A percentile compares a stretch with the other conserved stretches of the same genome.
These are phyloP conservation scores for Brettanomyces anomalus DNA, from an alignment of 805 yeast genomes.

Conservation along the genomic window DNA sequence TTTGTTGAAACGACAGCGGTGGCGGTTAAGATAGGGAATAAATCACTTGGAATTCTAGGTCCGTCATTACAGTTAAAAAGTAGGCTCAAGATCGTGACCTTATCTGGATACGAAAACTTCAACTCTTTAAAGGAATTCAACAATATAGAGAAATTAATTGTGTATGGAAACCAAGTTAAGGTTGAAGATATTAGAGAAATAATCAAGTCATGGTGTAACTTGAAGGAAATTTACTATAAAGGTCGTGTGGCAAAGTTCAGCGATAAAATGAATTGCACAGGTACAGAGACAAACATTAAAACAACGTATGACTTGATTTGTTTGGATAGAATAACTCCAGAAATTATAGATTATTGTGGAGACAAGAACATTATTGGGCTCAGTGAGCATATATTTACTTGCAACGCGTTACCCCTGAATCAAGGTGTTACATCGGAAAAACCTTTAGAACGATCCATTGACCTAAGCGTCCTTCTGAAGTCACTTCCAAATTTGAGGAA, in stretches of 20 bases:
- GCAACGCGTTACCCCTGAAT: no score
- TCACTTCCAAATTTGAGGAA: background rate
- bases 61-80: conserved; percentile 3
- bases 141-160: conserved; percentile 5
- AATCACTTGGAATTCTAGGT: conserved; percentile 7
- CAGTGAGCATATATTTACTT: background rate
- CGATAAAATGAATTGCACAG: background rate
- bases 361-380: background rate
- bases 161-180: conserved; percentile 10
- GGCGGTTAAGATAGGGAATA: conserved; percentile 6
- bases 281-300: background rate
- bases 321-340: conserved; percentile 1
- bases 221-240: conserved; percentile 7
- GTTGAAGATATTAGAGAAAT: conserved; percentile 2
- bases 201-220: background rate
- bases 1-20: conserved; percentile 5
- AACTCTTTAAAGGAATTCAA: conserved; percentile 6
- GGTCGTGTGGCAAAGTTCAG: conserved; percentile 4
- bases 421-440: no score
- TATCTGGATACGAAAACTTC: conserved; percentile 10
- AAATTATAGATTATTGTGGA: background rate
- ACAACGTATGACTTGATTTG: conserved; percentile 4
- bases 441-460: background rate
- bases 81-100: conserved; percentile 6
- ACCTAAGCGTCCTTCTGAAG: background rate